Percentiles rank a stretch among this genome's conserved stretches.
These are phyloP conservation scores for Pseudopithomyces maydicus DNA, from an alignment of 2,329 filamentous ascomycete genomes.

Conservation along the genomic window DNA sequence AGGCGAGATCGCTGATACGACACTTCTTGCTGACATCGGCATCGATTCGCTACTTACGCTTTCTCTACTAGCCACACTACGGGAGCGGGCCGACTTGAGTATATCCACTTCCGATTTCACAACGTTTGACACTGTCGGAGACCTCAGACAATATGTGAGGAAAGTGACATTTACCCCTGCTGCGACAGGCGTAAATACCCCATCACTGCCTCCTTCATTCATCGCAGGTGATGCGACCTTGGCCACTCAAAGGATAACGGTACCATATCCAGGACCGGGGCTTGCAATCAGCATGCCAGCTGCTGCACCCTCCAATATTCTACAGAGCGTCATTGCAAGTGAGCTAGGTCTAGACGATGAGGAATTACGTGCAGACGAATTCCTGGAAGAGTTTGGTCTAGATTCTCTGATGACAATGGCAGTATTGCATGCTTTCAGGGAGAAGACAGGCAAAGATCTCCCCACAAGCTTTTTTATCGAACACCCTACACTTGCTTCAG, in stretches of 20 bases:
- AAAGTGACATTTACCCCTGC: not conserved
- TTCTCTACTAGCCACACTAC: slow-evolving; percentile 56
- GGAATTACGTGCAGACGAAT: not conserved
- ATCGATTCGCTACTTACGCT: slow-evolving; percentile 61
- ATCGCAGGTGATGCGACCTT: not conserved
- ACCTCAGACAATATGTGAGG: slow-evolving; percentile 48
- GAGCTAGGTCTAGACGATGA: not conserved
- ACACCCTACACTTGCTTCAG: slow-evolving; percentile 19
- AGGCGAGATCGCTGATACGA: slow-evolving; percentile 56
- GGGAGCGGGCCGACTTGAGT: slow-evolving; percentile 56
- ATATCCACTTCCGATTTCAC: slow-evolving; percentile 61
- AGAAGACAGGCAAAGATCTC: slow-evolving; percentile 6
- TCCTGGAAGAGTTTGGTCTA: not conserved
- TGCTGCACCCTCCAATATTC: not conserved
- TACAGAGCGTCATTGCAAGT: not conserved
- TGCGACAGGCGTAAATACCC: not conserved
- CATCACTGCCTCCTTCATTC: not conserved
- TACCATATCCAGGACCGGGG: not conserved
- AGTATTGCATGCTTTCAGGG: slow-evolving; percentile 8
- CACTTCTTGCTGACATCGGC: slow-evolving; percentile 65
- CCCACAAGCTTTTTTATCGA: slow-evolving; percentile 10
- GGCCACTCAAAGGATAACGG: not conserved
- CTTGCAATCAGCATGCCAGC: not conserved
- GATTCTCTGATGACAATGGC: slow-evolving; percentile 9
- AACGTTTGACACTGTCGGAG: slow-evolving; percentile 65